A percentile compares a stretch with the other conserved stretches of the same genome.
Evolutionary conservation across 73 alveolate genomes (phyloP).

Genomic region (Uronychia binucleata): DNA sequence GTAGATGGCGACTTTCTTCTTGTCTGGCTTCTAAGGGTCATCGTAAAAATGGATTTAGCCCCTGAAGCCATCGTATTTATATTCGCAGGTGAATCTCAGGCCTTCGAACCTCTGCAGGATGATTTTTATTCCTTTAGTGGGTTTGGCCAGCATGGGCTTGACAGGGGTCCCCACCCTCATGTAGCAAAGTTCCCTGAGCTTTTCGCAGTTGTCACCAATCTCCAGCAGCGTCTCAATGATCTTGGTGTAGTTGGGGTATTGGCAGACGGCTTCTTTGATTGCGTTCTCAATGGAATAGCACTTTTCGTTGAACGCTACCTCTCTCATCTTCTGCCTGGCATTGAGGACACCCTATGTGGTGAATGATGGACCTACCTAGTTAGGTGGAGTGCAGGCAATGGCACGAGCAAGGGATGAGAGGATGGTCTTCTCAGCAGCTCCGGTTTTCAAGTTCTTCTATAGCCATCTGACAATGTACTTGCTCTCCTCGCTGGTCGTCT

Average conservation of each 20-base stretch:
- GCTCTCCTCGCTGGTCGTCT: constrained; percentile 89
- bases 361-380: constrained; percentile 20
- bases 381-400: constrained; percentile 70
- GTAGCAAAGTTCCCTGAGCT: constrained; percentile 78
- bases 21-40: constrained; percentile 52
- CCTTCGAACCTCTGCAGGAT: constrained; percentile 91
- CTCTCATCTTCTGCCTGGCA: constrained; percentile 47
- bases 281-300: constrained; percentile 68
- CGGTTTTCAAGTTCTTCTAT: constrained; percentile 93
- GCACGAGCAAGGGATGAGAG: constrained; percentile 93
- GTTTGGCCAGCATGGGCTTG: constrained; percentile 98
- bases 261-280: constrained; percentile 91
- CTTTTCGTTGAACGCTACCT: constrained; percentile 72
- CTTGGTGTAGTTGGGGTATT: constrained; percentile 91
- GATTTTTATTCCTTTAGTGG: constrained; percentile 95
- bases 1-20: constrained; percentile 74
- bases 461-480: constrained; percentile 95
- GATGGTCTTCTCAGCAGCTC: constrained; percentile 98
- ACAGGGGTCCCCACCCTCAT: constrained; percentile 96
- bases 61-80: constrained; percentile 99
- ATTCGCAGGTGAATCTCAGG: constrained; percentile 97
- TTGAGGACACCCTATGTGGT: constrained; percentile 45
- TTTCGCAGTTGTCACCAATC: constrained; percentile 54
- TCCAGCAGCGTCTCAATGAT: constrained; percentile 79
- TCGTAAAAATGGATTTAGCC: constrained; percentile 95